Conservation (phyloP, 176 grass and related monocot species). For the Cocos nucifera region DNA sequence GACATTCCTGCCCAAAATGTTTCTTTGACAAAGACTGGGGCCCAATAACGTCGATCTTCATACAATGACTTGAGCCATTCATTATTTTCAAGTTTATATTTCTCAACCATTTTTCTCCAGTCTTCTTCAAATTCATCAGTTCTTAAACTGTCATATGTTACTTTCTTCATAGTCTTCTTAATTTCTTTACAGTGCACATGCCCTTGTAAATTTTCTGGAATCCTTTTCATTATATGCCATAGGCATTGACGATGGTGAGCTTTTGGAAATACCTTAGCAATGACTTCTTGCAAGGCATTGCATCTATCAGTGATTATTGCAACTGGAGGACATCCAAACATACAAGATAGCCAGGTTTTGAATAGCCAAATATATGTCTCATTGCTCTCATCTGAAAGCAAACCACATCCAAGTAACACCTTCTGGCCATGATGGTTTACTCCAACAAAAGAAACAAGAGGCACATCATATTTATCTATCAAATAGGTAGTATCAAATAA, state of each 20-base stretch:
- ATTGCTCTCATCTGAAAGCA: no score
- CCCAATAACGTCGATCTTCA: slow-evolving; percentile 8
- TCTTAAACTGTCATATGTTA: background rate
- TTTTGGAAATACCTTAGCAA: no score
- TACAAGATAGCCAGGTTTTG: no score
- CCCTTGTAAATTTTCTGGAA: slow-evolving; percentile 2
- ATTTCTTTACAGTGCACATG: background rate
- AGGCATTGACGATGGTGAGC: no score
- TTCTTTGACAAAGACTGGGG: slow-evolving; percentile 15
- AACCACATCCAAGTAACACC: no score
- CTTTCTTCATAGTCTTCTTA: background rate
- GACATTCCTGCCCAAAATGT: slow-evolving; percentile 29
- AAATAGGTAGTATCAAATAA: slow-evolving; percentile 15
- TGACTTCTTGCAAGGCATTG: no score
- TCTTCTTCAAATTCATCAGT: slow-evolving; percentile 8
- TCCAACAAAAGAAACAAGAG: slow-evolving; percentile 12
- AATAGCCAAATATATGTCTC: no score
- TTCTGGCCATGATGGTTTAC: slow-evolving; percentile 4
- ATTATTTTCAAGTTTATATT: slow-evolving; percentile 19
- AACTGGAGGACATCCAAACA: no score
- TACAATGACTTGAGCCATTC: slow-evolving; percentile 17
- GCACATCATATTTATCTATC: slow-evolving; percentile 25
- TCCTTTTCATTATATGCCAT: no score
- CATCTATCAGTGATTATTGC: no score
- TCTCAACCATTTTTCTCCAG: slow-evolving; percentile 14